Evolutionary conservation across 768 basidiomycete genomes (phyloP).

Genomic region (Boletus reticuloceps): DNA sequence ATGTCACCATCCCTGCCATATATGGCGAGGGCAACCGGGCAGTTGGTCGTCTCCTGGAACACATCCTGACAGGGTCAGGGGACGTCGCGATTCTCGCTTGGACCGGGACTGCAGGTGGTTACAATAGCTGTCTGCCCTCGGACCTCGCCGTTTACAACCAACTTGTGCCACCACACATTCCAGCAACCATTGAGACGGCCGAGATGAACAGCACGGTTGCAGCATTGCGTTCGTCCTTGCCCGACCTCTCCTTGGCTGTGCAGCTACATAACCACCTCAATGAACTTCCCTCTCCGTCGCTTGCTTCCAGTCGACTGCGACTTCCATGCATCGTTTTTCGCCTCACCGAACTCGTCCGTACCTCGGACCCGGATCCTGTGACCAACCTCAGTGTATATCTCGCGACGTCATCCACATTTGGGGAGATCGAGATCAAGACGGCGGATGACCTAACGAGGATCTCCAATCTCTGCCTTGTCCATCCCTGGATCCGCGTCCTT

Average conservation of each 20-base stretch:
- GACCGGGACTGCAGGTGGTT: not conserved
- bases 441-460: not conserved
- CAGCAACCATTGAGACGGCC: not conserved
- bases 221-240: not conserved
- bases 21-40: not conserved
- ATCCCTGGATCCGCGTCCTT: not conserved
- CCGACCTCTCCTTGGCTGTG: not conserved
- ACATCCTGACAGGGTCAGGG: not conserved
- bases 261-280: not conserved
- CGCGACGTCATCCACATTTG: not conserved
- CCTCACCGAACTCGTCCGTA: not conserved
- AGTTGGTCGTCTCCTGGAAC: not conserved
- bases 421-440: constrained; percentile 2
- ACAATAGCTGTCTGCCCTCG: constrained; percentile 2
- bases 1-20: not conserved
- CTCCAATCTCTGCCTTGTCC: not conserved
- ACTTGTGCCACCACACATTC: constrained; percentile 1
- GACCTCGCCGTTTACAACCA: constrained; percentile 3
- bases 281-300: not conserved
- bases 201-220: not conserved
- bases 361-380: not conserved
- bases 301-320: not conserved
- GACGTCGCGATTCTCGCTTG: constrained; percentile 1
- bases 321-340: constrained; percentile 1
- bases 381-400: not conserved